Base-by-base conservation (phyloP, 1,139 yeast genomes). In the Debaryomyces subglobosus region DNA sequence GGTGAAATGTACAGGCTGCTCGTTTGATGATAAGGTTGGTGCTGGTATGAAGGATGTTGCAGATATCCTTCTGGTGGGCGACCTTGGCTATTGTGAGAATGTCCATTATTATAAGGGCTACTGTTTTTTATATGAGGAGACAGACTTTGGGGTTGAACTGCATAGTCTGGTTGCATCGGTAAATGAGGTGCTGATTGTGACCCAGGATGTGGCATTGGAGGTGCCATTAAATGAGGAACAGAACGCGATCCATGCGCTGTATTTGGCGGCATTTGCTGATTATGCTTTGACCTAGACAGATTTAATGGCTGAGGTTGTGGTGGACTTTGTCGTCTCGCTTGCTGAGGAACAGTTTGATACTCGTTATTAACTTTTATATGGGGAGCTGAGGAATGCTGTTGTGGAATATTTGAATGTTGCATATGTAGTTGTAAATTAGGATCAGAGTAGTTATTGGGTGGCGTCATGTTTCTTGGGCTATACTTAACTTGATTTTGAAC, bases 111-210 rank as follows among this genome's bases (percentile, higher is more conserved):
- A 35, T 35, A 35, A 2, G 38, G 25, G 12, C 20, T 32, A 15
- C 7, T 13, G 6, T n/a, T 15, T 32, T n/a, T 32, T 21, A 32
- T 32, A 16, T 7, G 20, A 8, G 35, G 35, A 32, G 5, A 9
- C 20, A 15, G 21, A 2, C 2, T 10, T 32, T 16, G 35, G 6
- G 35, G 12, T 9, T 32, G 35, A 15, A 18, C 6, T 5, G 20
- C 2, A 16, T 15, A 10, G 5, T 35, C 38, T 20, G 25, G 12
- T 20, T 18, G 38, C 13, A 35, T n/a, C 9, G 38, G 38, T 13
- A 35, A 35, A 21, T 35, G 38, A 20, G 38, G 38, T 18, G 38
- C 38, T 20, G 38, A 35, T 7, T 35, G 38, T n/a, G 38, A 20
- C 5, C 25, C 38, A 20, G 38, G 38, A 20, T 35, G 38, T n/a